Conservation (phyloP, 257 asterid genomes). For the Cruciata laevipes region DNA sequence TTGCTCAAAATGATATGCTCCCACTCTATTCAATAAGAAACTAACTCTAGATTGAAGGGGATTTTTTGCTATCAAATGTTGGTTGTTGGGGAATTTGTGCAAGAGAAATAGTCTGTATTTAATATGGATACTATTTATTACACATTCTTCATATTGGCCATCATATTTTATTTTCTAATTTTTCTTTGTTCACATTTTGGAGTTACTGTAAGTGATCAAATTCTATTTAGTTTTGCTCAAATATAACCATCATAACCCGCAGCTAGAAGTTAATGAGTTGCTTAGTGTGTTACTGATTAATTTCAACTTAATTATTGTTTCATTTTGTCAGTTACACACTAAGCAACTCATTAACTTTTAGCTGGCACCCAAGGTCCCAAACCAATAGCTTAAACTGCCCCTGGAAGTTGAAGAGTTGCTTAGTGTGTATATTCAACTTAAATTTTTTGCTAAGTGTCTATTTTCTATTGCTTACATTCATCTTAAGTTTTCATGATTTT, state of each 20-base stretch:
- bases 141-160: background rate
- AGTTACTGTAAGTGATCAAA: no score
- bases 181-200: background rate
- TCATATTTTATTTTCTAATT: background rate
- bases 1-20: background rate
- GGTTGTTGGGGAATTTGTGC: background rate
- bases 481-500: background rate
- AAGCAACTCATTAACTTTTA: no score
- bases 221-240: background rate
- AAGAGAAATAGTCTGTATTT: background rate
- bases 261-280: no score
- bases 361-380: no score
- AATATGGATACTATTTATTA: background rate
- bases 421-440: no score
- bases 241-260: background rate
- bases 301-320: background rate
- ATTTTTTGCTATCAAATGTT: background rate
- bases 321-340: background rate
- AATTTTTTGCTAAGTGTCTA: no score
- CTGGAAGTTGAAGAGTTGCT: constrained; percentile 6
- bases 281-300: no score
- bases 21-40: background rate
- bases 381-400: background rate
- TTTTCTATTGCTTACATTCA: background rate
- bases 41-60: background rate